phyloP scores from a whole-genome alignment of 2,329 filamentous ascomycete genomes.

The Metarhizium humberi region DNA sequence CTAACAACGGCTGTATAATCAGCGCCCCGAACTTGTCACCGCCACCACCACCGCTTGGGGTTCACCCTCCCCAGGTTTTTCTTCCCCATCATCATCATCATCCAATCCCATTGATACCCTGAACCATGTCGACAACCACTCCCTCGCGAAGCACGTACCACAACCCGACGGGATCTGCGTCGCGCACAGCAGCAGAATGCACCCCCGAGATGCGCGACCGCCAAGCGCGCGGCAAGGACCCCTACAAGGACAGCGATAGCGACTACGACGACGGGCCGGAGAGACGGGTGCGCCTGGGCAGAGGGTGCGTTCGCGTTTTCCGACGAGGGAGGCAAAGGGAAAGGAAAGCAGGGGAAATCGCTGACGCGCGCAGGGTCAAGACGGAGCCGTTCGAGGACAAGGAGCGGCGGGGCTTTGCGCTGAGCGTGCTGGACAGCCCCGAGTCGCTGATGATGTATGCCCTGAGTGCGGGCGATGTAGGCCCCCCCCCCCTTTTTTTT shows the following conservation, averaged over 20 bases:
- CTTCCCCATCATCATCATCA: too few species aligned
- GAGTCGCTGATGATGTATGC: constrained; percentile 53
- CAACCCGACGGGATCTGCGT: neutral
- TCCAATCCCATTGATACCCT: too few species aligned
- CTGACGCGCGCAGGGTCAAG: neutral
- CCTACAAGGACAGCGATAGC: constrained; percentile 26
- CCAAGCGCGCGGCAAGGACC: constrained; percentile 50
- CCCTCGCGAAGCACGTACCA: too few species aligned
- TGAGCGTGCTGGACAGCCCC: constrained; percentile 44
- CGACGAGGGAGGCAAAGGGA: too few species aligned
- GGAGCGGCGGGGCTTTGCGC: constrained; percentile 39
- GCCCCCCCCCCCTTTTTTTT: constrained; percentile 19
- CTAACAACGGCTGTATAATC: too few species aligned
- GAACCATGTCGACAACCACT: too few species aligned
- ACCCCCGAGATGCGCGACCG: constrained; percentile 42
- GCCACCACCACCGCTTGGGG: too few species aligned
- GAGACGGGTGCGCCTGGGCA: constrained; percentile 13
- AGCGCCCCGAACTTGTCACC: too few species aligned
- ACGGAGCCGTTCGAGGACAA: constrained; percentile 31
- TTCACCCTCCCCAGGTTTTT: too few species aligned
- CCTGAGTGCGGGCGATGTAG: constrained; percentile 42
- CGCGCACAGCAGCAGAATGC: neutral
- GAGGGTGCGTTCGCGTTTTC: neutral
- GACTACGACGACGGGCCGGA: constrained; percentile 12
- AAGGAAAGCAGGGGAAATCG: too few species aligned